Base-by-base conservation (phyloP, 129 eudicot species). In the Flaveria brownii region DNA sequence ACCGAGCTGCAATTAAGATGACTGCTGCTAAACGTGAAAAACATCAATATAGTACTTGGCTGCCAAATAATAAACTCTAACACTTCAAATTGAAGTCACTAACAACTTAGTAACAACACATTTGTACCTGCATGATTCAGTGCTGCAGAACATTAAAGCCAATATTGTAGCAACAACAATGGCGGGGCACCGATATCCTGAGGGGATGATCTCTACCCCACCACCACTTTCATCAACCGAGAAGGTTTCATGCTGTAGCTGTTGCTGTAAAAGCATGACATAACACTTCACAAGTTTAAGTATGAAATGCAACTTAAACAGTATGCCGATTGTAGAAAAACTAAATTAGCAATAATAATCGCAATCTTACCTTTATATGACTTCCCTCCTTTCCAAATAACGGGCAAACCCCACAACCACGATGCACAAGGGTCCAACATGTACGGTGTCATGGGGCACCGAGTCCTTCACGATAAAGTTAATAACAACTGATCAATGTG, bases 201-300 rank as follows among this genome's bases (percentile, higher is more conserved):
- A 57, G 66, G 66, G 12, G 9, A 15, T 20, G 63, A 60, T 60
- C 66, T 59, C 65, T 59, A 22, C 7, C 33, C 16, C 36, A 11
- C 33, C 65, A 59, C 36, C 65, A 25, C 39, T 10, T 59, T 59
- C 65, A 23, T 59, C n/a, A 25, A 10, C 10, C 39, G n/a, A 23
- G 11, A 23, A 10, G 65, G 65, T 59, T 22, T 25, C 16, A 25
- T 18, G 65, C 16, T 20, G 33, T 59, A 11, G 39, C 65, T 23
- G 65, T 14, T 59, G 39, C 39, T 59, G 65, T 11, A 16, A 59
- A 59, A 59, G 65, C 65, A 26, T 59, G 65, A 23, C 11, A 59
- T 26, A 28, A 57, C 64, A 22, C 64, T 22, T 56, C 9, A 9
- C 2, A 59, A 33, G 65, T 22, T 57, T 16, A 59, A 9, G 65